Conservation (phyloP, 306 rosid species). For the Acacia confusa region DNA sequence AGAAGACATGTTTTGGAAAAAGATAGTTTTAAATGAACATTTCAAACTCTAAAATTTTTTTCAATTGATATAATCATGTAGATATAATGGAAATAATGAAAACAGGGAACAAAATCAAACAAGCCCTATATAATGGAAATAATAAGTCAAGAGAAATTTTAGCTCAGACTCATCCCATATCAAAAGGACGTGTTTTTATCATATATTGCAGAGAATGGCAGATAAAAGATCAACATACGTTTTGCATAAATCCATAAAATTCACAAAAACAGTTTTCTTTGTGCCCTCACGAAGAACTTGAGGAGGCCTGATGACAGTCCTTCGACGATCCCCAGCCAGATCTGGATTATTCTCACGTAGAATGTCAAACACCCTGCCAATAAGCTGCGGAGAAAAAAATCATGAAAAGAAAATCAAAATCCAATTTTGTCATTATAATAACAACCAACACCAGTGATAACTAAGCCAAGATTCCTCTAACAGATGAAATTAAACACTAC, state of each 20-base stretch:
- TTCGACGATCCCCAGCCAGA: conserved; percentile 85
- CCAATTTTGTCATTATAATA: neutral
- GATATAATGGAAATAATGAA: too few species aligned
- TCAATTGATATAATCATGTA: too few species aligned
- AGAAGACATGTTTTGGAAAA: too few species aligned
- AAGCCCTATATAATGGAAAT: neutral
- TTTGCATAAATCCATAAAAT: conserved; percentile 96
- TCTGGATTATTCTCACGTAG: conserved; percentile 95
- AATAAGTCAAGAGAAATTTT: neutral
- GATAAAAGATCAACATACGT: conserved; percentile 44
- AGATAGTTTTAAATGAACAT: too few species aligned
- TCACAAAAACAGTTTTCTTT: conserved; percentile 93
- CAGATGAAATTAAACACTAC: conserved; percentile 41
- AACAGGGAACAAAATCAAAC: too few species aligned
- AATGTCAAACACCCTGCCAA: conserved; percentile 90
- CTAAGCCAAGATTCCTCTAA: neutral
- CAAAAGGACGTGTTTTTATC: conserved; percentile 34
- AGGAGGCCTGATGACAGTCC: conserved; percentile 98
- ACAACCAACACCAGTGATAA: neutral
- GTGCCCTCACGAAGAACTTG: conserved; percentile 99
- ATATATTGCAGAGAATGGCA: conserved; percentile 28
- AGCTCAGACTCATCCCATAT: neutral
- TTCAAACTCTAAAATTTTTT: neutral
- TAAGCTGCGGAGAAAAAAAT: conserved; percentile 57
- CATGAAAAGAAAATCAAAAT: neutral